A percentile compares a stretch with the other conserved stretches of the same genome.
These are phyloP conservation scores for Cordyceps cateniannulata DNA, from an alignment of 2,329 filamentous ascomycete species.

Conservation along the genomic window DNA sequence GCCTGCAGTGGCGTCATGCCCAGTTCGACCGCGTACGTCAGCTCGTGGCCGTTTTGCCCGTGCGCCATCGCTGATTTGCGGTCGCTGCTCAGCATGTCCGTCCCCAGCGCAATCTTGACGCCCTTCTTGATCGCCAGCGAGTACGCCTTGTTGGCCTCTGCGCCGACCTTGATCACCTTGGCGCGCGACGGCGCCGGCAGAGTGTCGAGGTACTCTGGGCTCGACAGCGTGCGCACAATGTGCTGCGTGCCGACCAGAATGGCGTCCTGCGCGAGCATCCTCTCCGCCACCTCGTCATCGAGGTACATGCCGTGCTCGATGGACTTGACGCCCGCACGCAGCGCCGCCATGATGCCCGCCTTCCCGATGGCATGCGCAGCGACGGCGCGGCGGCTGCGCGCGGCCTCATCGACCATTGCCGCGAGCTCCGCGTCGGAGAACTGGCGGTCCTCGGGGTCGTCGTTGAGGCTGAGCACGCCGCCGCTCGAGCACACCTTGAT, in stretches of 20 bases:
- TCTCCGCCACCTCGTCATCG: constrained; percentile 36
- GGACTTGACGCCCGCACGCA: constrained; percentile 36
- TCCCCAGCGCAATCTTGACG: constrained; percentile 41
- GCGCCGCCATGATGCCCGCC: constrained; percentile 37
- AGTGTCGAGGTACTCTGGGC: constrained; percentile 21
- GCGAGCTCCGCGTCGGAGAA: constrained; percentile 38
- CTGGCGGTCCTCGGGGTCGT: constrained; percentile 36
- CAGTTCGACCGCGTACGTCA: constrained; percentile 38
- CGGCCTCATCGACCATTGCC: constrained; percentile 38
- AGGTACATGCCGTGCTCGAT: constrained; percentile 44
- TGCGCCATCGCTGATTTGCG: constrained; percentile 25
- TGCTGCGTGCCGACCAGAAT: constrained; percentile 38
- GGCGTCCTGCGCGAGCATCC: constrained; percentile 39
- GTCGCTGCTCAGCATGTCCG: constrained; percentile 35
- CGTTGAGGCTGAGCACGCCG: constrained; percentile 36
- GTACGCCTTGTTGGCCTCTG: constrained; percentile 32
- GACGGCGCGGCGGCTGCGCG: constrained; percentile 31
- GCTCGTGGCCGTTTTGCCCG: constrained; percentile 38
- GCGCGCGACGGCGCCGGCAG: constrained; percentile 26
- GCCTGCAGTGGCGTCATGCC: constrained; percentile 42
- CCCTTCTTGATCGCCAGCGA: constrained; percentile 34
- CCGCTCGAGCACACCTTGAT: constrained; percentile 42
- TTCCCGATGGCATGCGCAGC: constrained; percentile 41
- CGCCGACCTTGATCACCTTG: constrained; percentile 33
- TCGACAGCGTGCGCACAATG: constrained; percentile 33